Evolutionary conservation across 2,329 filamentous ascomycete genomes (phyloP).

Genomic region (Drechslera avenae): DNA sequence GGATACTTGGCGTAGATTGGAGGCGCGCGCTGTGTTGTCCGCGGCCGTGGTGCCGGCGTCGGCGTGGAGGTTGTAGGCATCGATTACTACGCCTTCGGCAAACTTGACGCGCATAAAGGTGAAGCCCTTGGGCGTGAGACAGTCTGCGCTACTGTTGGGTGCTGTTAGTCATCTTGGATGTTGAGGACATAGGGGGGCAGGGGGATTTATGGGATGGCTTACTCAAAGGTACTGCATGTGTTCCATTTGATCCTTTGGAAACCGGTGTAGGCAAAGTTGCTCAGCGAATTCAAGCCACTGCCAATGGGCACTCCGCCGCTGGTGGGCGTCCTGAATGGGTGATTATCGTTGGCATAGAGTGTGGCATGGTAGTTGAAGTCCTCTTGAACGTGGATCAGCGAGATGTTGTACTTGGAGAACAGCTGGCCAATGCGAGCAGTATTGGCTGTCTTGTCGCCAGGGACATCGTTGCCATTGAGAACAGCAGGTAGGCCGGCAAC

Average conservation of each 20-base stretch:
- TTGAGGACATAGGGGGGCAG: too few relatives aligned
- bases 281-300: conserved; percentile 67
- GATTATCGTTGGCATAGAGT: conserved; percentile 65
- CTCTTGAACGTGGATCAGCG: conserved; percentile 70
- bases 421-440: conserved; percentile 61
- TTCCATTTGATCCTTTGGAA: conserved; percentile 65
- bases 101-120: conserved; percentile 67
- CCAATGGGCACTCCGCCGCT: conserved; percentile 69
- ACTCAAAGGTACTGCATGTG: conserved; percentile 56
- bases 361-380: conserved; percentile 70
- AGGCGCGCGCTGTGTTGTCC: conserved; percentile 62
- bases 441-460: conserved; percentile 66
- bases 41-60: conserved; percentile 63
- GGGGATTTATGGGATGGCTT: too few relatives aligned
- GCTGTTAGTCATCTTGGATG: too few relatives aligned
- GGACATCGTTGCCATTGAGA: conserved; percentile 64
- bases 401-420: conserved; percentile 63
- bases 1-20: conserved; percentile 65
- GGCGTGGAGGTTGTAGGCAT: conserved; percentile 70
- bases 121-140: conserved; percentile 72
- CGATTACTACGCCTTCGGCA: conserved; percentile 61
- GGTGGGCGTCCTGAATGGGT: conserved; percentile 66
- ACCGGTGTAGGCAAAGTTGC: conserved; percentile 63
- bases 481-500: conserved; percentile 64
- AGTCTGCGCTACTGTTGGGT: conserved; percentile 59